Base-by-base conservation (phyloP, 164 flowering plant genomes). In the Saururus chinensis region DNA sequence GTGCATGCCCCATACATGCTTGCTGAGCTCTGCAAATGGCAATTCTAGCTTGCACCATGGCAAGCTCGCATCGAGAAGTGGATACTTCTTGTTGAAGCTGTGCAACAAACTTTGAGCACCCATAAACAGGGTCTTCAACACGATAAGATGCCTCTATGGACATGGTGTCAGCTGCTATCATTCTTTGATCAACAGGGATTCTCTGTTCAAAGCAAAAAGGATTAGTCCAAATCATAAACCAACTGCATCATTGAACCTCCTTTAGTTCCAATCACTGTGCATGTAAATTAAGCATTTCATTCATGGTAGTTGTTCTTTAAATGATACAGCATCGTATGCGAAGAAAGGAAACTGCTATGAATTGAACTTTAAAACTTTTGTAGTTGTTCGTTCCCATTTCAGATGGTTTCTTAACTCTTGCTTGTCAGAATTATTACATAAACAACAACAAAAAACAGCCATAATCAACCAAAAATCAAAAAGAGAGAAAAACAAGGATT, bases 81-180 rank as follows among this genome's bases (percentile, higher is more conserved):
- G 17, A 30, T 53, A 75, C 70, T 60, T 77, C 69, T 41, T 74
- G 74, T 16, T 75, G 75, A 51, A 77, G 65, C 11, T 66, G 69
- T 22, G 57, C 55, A 22, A 77, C 68, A 5, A 73, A 54, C n/a
- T 65, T 67, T 0, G 71, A 73, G 53, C 74, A 68, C 1, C 76
- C 81, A n/a, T 77, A 77, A 56, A 73, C 67, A 5, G 81, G 81
- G 14, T 78, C 76, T 41, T 45, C 56, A 26, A 70, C 66, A 14
- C 80, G 45, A 22, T 60, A 20, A 12, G 30, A 49, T 4, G 76
- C 80, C 26, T 74, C 81, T 1, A 56, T 53, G 7, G 62, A 67
- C 69, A 77, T 63, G 45, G 73, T 67, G 12, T 75, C 70, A 4
- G 78, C 79, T 17, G 81, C 81, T 2, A 64, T 61, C 20, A 62